phyloP scores from a whole-genome alignment of 768 basidiomycete species.

The Boletus huronensis region DNA sequence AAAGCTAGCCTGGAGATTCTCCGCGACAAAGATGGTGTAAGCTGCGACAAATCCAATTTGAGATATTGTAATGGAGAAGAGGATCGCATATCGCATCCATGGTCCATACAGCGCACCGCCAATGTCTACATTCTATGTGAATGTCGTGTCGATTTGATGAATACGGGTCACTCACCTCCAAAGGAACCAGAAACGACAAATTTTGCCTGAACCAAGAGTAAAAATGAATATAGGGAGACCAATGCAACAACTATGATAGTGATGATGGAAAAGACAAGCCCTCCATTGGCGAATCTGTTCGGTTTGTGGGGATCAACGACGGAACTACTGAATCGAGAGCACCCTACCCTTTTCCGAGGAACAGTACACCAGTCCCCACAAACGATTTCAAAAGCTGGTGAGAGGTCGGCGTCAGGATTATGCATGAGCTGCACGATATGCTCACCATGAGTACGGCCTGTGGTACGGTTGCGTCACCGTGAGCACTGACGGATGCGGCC shows the following conservation, averaged over 20 bases:
- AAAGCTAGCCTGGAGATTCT: slow-evolving; percentile 63
- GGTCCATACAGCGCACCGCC: slow-evolving; percentile 89
- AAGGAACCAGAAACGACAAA: slow-evolving; percentile 89
- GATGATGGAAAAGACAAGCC: slow-evolving; percentile 81
- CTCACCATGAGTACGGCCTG: slow-evolving; percentile 92
- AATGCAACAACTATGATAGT: slow-evolving; percentile 77
- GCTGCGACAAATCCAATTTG: slow-evolving; percentile 87
- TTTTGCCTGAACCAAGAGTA: slow-evolving; percentile 85
- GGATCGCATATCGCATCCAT: slow-evolving; percentile 89
- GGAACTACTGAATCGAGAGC: not conserved
- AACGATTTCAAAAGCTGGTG: slow-evolving; percentile 84
- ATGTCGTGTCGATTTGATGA: not conserved
- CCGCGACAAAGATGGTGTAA: slow-evolving; percentile 94
- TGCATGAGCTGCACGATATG: slow-evolving; percentile 1
- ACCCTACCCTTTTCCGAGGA: slow-evolving; percentile 85
- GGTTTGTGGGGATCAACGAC: slow-evolving; percentile 4
- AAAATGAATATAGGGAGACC: slow-evolving; percentile 90
- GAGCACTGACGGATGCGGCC: slow-evolving; percentile 52
- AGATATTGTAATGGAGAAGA: slow-evolving; percentile 82
- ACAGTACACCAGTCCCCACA: slow-evolving; percentile 92
- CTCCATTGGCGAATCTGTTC: slow-evolving; percentile 89
- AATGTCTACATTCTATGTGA: slow-evolving; percentile 57
- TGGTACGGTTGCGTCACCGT: slow-evolving; percentile 84
- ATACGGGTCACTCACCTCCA: slow-evolving; percentile 58
- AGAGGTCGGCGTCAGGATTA: not conserved